Percentiles rank a stretch among this genome's conserved stretches.
Conservation (phyloP, 768 basidiomycete genomes). For the Termitomyces titanicus region DNA sequence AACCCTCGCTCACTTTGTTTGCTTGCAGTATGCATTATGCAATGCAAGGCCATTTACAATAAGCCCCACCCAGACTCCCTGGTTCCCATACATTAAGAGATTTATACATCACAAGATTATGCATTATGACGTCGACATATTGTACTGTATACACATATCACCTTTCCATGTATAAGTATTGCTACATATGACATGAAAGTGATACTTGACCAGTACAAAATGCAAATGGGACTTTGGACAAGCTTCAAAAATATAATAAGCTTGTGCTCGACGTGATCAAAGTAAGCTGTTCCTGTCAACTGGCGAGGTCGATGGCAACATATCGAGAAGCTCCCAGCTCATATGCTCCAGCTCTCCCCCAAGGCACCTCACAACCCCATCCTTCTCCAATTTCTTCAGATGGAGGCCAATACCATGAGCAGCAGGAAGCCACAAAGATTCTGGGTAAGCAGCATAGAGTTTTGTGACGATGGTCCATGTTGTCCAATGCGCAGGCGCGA, state of each 20-base stretch:
- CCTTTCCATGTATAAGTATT: no score
- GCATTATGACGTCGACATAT: no score
- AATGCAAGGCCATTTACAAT: no score
- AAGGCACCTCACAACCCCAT: constrained; percentile 50
- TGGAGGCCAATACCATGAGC: constrained; percentile 68
- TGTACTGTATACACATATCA: no score
- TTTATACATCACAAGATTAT: no score
- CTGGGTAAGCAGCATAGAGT: constrained; percentile 73
- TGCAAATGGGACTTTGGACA: not conserved
- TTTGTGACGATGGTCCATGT: constrained; percentile 61
- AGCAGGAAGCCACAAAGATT: constrained; percentile 68
- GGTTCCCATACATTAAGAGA: no score
- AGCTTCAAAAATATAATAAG: no score
- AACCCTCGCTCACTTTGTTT: no score
- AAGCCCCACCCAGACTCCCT: no score
- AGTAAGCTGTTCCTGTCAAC: constrained; percentile 11
- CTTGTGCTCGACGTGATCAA: not conserved
- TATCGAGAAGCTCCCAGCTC: constrained; percentile 39
- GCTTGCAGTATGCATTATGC: no score
- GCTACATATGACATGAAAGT: no score
- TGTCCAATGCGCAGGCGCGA: constrained; percentile 38
- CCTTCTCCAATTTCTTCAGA: constrained; percentile 65
- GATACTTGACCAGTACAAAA: no score
- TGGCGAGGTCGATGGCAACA: constrained; percentile 8
- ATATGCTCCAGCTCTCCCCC: constrained; percentile 51